Percentiles rank a stretch among this genome's conserved stretches.
Evolutionary conservation across 495 filamentous ascomycete species (phyloP).

Genomic region (Daldinia grandis): DNA sequence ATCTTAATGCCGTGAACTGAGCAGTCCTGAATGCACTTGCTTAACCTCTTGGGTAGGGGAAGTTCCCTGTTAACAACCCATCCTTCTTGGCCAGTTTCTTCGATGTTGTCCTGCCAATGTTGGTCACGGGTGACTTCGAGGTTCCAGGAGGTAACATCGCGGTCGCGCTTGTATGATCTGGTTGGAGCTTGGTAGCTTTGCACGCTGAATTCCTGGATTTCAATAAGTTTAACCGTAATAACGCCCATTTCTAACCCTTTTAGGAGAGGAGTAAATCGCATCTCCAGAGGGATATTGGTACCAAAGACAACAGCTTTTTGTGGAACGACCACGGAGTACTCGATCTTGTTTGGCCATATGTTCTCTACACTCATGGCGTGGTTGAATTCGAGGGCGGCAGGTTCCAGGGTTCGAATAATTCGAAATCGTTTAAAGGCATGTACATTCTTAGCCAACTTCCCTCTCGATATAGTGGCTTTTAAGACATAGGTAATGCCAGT

Average conservation of each 20-base stretch:
- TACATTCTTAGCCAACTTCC: conserved; percentile 81
- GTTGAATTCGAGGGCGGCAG: conserved; percentile 80
- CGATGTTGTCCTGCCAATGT: conserved; percentile 71
- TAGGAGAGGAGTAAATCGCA: conserved; percentile 81
- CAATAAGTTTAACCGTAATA: conserved; percentile 76
- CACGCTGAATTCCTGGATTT: conserved; percentile 74
- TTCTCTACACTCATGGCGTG: conserved; percentile 95
- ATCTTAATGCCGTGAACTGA: conserved; percentile 85
- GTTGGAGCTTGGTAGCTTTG: conserved; percentile 58
- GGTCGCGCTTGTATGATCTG: conserved; percentile 67
- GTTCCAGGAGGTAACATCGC: conserved; percentile 69
- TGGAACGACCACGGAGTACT: conserved; percentile 88
- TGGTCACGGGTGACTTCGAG: conserved; percentile 65
- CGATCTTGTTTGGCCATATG: conserved; percentile 92
- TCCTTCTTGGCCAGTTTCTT: conserved; percentile 75
- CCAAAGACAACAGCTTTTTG: conserved; percentile 93
- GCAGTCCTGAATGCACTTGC: conserved; percentile 83
- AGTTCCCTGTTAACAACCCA: conserved; percentile 76
- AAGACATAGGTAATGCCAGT: conserved; percentile 86
- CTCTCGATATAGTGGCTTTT: conserved; percentile 84
- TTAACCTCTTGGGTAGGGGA: conserved; percentile 77
- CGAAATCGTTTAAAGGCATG: conserved; percentile 80
- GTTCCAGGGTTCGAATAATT: conserved; percentile 84
- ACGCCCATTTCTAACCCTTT: conserved; percentile 86
- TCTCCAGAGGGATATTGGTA: conserved; percentile 78